Conservation (phyloP, 1,284 basidiomycete genomes). For the Prillingera fragicola region DNA sequence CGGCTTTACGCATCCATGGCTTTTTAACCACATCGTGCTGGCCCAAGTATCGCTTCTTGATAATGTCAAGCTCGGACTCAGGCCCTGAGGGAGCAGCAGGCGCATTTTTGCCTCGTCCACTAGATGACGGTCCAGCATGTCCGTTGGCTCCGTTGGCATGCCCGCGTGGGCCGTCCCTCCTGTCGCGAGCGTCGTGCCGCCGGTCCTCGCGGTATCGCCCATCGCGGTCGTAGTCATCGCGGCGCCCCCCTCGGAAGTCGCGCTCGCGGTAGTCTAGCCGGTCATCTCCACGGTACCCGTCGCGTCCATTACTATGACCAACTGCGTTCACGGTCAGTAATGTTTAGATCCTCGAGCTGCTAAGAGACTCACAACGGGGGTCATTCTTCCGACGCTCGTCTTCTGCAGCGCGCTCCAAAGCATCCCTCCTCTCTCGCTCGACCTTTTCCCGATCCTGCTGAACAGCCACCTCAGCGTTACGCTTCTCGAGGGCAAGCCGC, state of each 20-base stretch:
- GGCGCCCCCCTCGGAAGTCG: not conserved
- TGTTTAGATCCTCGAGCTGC: constrained; percentile 33
- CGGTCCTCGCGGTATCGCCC: constrained; percentile 10
- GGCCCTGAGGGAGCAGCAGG: constrained; percentile 25
- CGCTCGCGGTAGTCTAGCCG: constrained; percentile 2
- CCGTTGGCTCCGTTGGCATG: constrained; percentile 4
- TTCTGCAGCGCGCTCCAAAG: constrained; percentile 68
- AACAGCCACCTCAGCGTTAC: constrained; percentile 68
- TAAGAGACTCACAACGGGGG: not conserved
- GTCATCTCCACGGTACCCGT: constrained; percentile 8
- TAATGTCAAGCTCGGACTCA: constrained; percentile 65
- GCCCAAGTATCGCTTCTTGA: constrained; percentile 83
- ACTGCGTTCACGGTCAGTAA: constrained; percentile 3
- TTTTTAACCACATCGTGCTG: constrained; percentile 67
- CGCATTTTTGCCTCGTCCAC: constrained; percentile 10
- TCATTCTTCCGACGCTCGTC: constrained; percentile 55
- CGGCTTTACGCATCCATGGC: constrained; percentile 81
- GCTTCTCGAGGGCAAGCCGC: constrained; percentile 76
- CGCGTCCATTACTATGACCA: constrained; percentile 5
- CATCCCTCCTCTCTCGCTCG: constrained; percentile 59
- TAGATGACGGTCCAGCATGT: constrained; percentile 5
- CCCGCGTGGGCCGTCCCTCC: too few species aligned
- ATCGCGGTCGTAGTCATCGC: constrained; percentile 7
- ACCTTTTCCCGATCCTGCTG: constrained; percentile 52
- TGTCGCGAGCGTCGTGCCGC: not conserved